Conservation (phyloP, 2,329 filamentous ascomycete species). For the Calonectria pseudoreteaudii region DNA sequence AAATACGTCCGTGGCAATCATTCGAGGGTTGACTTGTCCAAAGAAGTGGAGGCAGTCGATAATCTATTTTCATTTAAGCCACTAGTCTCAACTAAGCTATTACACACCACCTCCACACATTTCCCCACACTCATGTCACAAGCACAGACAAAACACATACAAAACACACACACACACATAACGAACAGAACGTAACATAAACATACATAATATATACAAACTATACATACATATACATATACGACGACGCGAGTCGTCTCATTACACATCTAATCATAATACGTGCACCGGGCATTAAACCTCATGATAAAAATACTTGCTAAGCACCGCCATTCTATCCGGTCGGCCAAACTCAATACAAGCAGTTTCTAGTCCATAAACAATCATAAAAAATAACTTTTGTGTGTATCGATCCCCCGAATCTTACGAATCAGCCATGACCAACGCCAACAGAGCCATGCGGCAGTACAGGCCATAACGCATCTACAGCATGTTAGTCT, state of each 20-base stretch:
- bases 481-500: slow-evolving; percentile 72
- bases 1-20: too few relatives aligned
- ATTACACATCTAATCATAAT: slow-evolving; percentile 44
- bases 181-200: slow-evolving; percentile 32
- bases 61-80: background rate
- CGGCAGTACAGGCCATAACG: slow-evolving; percentile 96
- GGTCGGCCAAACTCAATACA: slow-evolving; percentile 39
- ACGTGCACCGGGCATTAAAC: slow-evolving; percentile 34
- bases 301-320: slow-evolving; percentile 45
- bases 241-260: slow-evolving; percentile 43
- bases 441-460: slow-evolving; percentile 95
- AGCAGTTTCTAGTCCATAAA: slow-evolving; percentile 25
- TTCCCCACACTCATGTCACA: slow-evolving; percentile 8
- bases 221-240: slow-evolving; percentile 38
- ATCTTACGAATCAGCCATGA: slow-evolving; percentile 69
- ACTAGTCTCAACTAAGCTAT: background rate
- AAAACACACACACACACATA: slow-evolving; percentile 32
- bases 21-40: too few relatives aligned
- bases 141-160: slow-evolving; percentile 21
- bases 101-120: background rate
- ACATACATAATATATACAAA: slow-evolving; percentile 32
- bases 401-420: slow-evolving; percentile 21
- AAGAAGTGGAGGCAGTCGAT: too few relatives aligned
- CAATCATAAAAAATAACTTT: slow-evolving; percentile 33
- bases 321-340: slow-evolving; percentile 45